Percentiles rank a stretch among this genome's conserved stretches.
phyloP scores from a whole-genome alignment of 345 rosid genomes.

The Bretschneidera sinensis region DNA sequence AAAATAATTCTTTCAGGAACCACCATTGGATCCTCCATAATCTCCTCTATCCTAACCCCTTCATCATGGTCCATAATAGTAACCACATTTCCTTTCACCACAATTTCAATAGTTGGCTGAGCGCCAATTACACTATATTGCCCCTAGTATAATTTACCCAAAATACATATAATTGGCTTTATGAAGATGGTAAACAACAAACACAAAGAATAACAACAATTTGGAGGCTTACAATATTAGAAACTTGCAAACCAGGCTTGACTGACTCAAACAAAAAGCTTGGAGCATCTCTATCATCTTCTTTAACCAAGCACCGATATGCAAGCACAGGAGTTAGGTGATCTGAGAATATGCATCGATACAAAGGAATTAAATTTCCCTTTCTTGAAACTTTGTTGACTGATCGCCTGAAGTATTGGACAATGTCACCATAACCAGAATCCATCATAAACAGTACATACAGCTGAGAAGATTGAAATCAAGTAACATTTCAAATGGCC shows the following conservation, averaged over 20 bases:
- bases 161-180: slow-evolving; percentile 2
- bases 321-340: slow-evolving; percentile 91
- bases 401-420: slow-evolving; percentile 41
- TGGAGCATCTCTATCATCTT: slow-evolving; percentile 95
- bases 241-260: slow-evolving; percentile 66
- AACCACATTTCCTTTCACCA: too few species aligned
- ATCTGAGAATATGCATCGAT: slow-evolving; percentile 74
- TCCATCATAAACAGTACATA: background rate
- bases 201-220: background rate
- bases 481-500: background rate
- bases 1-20: slow-evolving; percentile 89
- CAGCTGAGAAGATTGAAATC: background rate
- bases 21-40: slow-evolving; percentile 80
- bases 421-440: background rate
- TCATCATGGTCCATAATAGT: slow-evolving; percentile 73
- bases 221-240: slow-evolving; percentile 47
- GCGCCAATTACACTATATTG: slow-evolving; percentile 89
- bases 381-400: slow-evolving; percentile 49
- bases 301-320: slow-evolving; percentile 84
- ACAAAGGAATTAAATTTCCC: slow-evolving; percentile 77
- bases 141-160: slow-evolving; percentile 39
- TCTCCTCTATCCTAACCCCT: slow-evolving; percentile 57
- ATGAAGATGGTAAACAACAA: background rate
- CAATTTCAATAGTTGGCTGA: slow-evolving; percentile 82
- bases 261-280: slow-evolving; percentile 92